These are phyloP conservation scores for Epichloe coenophiala DNA, from an alignment of 2,329 filamentous ascomycete species.

Conservation along the genomic window DNA sequence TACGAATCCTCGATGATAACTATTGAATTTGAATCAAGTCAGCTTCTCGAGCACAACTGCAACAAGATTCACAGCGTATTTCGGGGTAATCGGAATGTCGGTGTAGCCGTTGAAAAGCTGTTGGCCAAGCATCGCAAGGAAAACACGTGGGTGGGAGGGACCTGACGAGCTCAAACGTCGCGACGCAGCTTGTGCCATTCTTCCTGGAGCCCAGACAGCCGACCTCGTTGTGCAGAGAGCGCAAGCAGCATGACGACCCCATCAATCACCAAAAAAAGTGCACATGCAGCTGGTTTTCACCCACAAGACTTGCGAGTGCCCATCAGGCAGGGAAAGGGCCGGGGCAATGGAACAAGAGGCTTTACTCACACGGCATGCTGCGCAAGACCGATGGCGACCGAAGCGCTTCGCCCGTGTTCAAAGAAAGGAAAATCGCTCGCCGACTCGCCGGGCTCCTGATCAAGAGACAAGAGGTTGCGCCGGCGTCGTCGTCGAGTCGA, in stretches of 20 bases:
- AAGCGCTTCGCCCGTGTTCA: conserved; percentile 9
- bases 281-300: not conserved
- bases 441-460: conserved; percentile 7
- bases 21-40: conserved; percentile 7
- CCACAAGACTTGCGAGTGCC: not conserved
- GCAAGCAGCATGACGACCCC: not conserved
- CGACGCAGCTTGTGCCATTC: not conserved
- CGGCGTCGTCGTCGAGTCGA: conserved; percentile 1
- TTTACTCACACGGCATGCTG: conserved; percentile 26
- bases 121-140: not conserved
- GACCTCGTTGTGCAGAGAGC: not conserved
- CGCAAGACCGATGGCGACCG: conserved; percentile 13
- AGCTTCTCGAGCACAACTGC: not conserved
- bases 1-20: conserved; percentile 26
- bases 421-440: not conserved
- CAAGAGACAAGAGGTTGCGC: conserved; percentile 6
- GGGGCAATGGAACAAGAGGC: not conserved
- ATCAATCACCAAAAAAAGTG: not conserved
- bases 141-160: not conserved
- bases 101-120: not conserved
- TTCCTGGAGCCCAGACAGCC: not conserved
- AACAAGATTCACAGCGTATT: not conserved
- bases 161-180: not conserved
- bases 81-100: conserved; percentile 1
- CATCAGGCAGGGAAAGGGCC: conserved; percentile 4